A percentile compares a stretch with the other conserved stretches of the same genome.
phyloP scores from a whole-genome alignment of 371 early-diverging fungal genomes.

The Actinomucor elegans region DNA sequence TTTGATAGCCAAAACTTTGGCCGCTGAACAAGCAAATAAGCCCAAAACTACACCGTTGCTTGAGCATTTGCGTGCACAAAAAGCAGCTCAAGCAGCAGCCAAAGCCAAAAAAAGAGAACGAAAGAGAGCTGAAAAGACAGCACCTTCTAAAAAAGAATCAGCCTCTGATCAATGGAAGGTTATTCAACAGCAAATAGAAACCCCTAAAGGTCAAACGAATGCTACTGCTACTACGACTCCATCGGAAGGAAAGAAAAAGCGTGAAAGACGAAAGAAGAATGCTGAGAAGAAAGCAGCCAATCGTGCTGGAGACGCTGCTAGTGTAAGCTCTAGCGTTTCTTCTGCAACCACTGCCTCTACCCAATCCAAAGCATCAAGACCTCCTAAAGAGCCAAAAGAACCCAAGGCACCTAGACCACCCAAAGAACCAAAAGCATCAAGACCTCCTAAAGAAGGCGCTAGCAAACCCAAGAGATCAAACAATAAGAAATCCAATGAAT shows the following conservation, averaged over 20 bases:
- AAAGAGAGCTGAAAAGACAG: constrained; percentile 36
- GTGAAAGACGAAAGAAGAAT: constrained; percentile 22
- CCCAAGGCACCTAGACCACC: constrained; percentile 1
- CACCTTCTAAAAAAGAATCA: no score
- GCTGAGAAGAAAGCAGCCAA: background rate
- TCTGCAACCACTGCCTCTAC: background rate
- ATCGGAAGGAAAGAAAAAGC: constrained; percentile 13
- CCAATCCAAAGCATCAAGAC: background rate
- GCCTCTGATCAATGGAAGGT: background rate
- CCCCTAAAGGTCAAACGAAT: no score
- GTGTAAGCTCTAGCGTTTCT: background rate
- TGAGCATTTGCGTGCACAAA: constrained; percentile 77
- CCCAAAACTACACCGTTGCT: constrained; percentile 72
- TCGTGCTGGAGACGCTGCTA: background rate
- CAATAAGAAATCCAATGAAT: constrained; percentile 1
- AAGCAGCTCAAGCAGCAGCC: constrained; percentile 58
- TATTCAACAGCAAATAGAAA: no score
- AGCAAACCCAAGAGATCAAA: constrained; percentile 17
- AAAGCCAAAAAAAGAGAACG: constrained; percentile 54
- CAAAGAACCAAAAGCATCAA: constrained; percentile 6
- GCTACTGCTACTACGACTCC: background rate
- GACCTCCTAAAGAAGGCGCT: constrained; percentile 6
- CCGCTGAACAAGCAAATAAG: constrained; percentile 48
- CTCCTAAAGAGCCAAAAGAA: constrained; percentile 8
- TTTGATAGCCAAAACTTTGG: constrained; percentile 39